phyloP scores from a whole-genome alignment of 805 yeast genomes.

The Yarrowia divulgata region DNA sequence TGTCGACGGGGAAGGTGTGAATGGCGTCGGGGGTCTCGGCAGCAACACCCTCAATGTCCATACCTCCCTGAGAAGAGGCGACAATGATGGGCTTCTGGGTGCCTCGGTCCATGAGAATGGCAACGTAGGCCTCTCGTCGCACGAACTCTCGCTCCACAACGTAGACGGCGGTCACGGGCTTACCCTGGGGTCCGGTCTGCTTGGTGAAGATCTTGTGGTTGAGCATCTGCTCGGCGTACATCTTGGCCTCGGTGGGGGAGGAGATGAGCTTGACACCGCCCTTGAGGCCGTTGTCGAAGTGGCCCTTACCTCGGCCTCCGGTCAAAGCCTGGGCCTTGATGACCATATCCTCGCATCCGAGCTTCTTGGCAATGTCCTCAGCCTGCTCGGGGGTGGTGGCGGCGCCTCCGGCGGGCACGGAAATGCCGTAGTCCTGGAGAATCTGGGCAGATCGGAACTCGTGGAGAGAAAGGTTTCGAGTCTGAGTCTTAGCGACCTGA shows the following conservation, averaged over 20 bases:
- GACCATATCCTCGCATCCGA: slow-evolving; percentile 80
- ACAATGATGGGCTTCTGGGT: slow-evolving; percentile 90
- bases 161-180: slow-evolving; percentile 95
- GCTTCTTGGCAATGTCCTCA: slow-evolving; percentile 74
- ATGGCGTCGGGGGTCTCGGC: slow-evolving; percentile 88
- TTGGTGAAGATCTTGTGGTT: slow-evolving; percentile 93
- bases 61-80: slow-evolving; percentile 98
- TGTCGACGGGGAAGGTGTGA: slow-evolving; percentile 81
- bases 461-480: slow-evolving; percentile 87
- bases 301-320: slow-evolving; percentile 99
- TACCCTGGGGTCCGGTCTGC: slow-evolving; percentile 98
- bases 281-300: slow-evolving; percentile 91
- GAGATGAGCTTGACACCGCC: slow-evolving; percentile 95
- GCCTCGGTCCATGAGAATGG: slow-evolving; percentile 93
- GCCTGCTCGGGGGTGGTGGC: slow-evolving; percentile 92
- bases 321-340: slow-evolving; percentile 98
- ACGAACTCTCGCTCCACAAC: slow-evolving; percentile 94
- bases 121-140: slow-evolving; percentile 92
- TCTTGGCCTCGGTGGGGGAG: slow-evolving; percentile 84
- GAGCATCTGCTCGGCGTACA: slow-evolving; percentile 87
- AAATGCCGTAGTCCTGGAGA: slow-evolving; percentile 81
- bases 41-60: slow-evolving; percentile 99
- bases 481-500: slow-evolving; percentile 43
- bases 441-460: slow-evolving; percentile 95
- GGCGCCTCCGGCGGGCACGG: slow-evolving; percentile 90